A percentile compares a stretch with the other conserved stretches of the same genome.
These are phyloP conservation scores for Musa troglodytarum DNA, from an alignment of 176 grass and related monocot genomes.

Conservation along the genomic window DNA sequence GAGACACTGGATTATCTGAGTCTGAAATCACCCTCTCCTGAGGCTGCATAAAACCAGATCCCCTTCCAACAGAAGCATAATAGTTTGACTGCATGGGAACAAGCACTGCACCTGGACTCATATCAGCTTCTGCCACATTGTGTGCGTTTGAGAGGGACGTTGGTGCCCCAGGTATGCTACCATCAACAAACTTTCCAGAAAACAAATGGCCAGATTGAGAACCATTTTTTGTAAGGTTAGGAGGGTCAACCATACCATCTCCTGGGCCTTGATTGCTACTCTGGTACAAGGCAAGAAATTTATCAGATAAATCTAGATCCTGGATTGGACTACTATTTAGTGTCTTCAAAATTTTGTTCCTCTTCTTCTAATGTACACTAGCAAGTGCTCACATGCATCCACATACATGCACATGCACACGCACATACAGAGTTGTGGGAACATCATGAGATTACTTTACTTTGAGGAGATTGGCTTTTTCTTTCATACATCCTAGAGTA, in stretches of 20 bases:
- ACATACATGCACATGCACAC: too few relatives aligned
- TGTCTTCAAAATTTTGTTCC: not conserved
- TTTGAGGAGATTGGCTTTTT: too few relatives aligned
- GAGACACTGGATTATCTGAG: constrained; percentile 32
- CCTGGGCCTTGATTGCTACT: constrained; percentile 36
- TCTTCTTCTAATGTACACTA: too few relatives aligned
- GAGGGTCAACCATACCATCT: constrained; percentile 37
- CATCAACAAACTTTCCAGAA: constrained; percentile 42
- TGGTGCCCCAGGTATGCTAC: constrained; percentile 29
- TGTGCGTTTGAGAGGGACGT: constrained; percentile 40
- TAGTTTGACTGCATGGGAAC: constrained; percentile 12
- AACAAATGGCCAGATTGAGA: constrained; percentile 32
- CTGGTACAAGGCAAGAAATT: constrained; percentile 28
- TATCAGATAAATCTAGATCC: too few relatives aligned
- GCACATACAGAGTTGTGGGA: too few relatives aligned
- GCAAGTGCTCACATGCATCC: too few relatives aligned
- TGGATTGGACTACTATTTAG: not conserved
- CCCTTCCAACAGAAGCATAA: constrained; percentile 10
- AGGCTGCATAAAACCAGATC: constrained; percentile 17
- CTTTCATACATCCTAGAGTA: not conserved
- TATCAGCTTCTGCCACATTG: constrained; percentile 37
- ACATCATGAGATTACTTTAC: too few relatives aligned
- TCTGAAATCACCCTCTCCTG: constrained; percentile 19
- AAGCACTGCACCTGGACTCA: constrained; percentile 24
- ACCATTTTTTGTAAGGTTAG: constrained; percentile 26